Evolutionary conservation across 345 rosid species (phyloP), one percentile per base, ranked within the genome.

Genomic region (Excoecaria agallocha): DNA sequence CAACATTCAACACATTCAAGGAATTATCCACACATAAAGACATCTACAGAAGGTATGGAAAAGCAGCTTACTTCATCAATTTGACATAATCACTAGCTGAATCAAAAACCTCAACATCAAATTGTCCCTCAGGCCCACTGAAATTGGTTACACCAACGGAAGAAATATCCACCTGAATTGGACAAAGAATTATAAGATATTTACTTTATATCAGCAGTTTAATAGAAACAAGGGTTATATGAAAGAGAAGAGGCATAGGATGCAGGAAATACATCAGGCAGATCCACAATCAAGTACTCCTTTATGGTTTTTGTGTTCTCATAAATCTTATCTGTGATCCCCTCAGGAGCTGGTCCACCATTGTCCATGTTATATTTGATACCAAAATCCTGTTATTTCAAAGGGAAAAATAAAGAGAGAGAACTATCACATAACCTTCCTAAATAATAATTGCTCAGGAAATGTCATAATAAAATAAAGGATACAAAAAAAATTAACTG

Each of bases 341-440:
- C 92, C 87, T 96, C 98, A 4, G 98, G 98, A 78, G 99, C 98
- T 80, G 98, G 99, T 74, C 99, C 99, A 79, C 99, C 99, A 70
- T 91, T 96, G 81, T 87, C 99, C 99, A 96, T 96, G 86, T 96
- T 96, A 85, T 96, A 96, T 86, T 96, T 96, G 84, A 93, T 93
- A 74, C 98, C 99, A 86, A 96, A 96, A 83, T 96, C 98, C 99
- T 93, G 87, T 38, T 76, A 70, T 12, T 43, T 17, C 39, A 61
- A 57, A 24, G 6, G 50, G 55, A 25, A 24, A 30, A n/a, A n/a
- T n/a, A 56, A 3, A 30, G 58, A 54, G 71, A 15, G 16, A 48
- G 8, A 6, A 71, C 20, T 10, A 56, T 35, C 8, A 12, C 17
- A 22, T 38, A 48, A 72, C 3, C 65, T 30, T 35, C 68, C 52